Evolutionary conservation across 2,329 filamentous ascomycete species (phyloP), one percentile per base, ranked within the genome.

Genomic region (Talaromyces sp.): DNA sequence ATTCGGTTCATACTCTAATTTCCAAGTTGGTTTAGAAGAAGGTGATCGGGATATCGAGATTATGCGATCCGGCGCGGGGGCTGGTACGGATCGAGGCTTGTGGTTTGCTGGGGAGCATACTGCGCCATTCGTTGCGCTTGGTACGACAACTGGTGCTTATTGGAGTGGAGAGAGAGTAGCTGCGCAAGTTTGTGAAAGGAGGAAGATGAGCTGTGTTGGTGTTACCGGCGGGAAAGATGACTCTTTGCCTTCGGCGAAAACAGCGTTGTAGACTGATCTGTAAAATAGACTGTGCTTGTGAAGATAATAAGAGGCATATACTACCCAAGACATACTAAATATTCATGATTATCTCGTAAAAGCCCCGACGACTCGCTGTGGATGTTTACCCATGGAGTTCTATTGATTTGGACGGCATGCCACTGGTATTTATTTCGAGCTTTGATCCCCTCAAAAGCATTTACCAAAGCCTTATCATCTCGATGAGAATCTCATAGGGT

Each of bases 81-180:
- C 80, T 40, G 75, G 75, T 1, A 29, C 60, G 17, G 84, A 84
- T 11, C 76, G 84, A 19, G 86, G 89, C 0, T 67, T 96, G 8
- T 96, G 91, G 91, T 79, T 96, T 60, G 91, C 91, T 0, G 91
- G 91, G 0, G 91, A 96, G 74, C 91, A 96, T 74, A 96, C 91
- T 19, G 87, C 90, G 49, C 91, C 92, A 4, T 96, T 96, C 75
- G 86, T 95, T 24, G 91, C 89, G 10, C 72, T 97, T 56, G 93
- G 92, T 0, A 97, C 92, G 4, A 89, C 87, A 11, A 95, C 91
- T 0, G 93, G 93, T 0, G 93, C 93, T 10, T 97, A 91, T 70
- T 96, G 90, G 90, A 91, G 89, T 69, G 92, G 92, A 1, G 90
- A 96, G 75, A 82, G 81, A 17, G 89, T 91, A 30, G 91, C 82